Base-by-base conservation (phyloP, 106 monocot species). In the Hemerocallis citrina region DNA sequence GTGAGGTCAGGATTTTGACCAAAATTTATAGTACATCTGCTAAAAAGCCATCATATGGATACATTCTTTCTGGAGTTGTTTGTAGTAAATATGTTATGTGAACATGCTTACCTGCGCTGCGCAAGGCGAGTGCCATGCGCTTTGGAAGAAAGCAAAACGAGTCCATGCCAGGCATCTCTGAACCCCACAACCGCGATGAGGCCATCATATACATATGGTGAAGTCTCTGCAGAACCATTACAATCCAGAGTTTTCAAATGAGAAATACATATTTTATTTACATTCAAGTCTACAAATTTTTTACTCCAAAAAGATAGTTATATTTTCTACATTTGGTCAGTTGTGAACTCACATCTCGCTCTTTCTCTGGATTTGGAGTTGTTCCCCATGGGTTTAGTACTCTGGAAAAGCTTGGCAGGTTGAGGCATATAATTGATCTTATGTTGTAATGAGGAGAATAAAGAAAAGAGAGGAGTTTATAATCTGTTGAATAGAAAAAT, bases 351-450 rank as follows among this genome's bases (percentile, higher is more conserved):
- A 96, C 95, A 74, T 87, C 75, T 66, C 68, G 69, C 24, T 49
- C 5, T 79, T 80, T 84, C 65, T 45, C 74, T 49, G 62, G 74
- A 62, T 64, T 65, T 19, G 90, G 90, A 40, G 83, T 84, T n/a
- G n/a, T 59, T 66, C 95, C 95, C 95, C 95, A 96, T 46, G 95
- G 95, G 72, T 96, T 96, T n/a, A 96, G 66, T 28, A 90, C 95
- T 43, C 95, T 90, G 32, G 95, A 96, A 70, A 90, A 96, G 64
- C 95, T 96, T 25, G 95, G 90, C 61, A 96, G 65, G 69, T 96
- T 96, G 6, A 96, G 81, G 42, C 95, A 96, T 21, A 96, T 68
- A 31, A 96, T 87, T 33, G 95, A 96, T 42, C 81, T 70, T 23
- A 90, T 90, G 75, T 90, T 96, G 95, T 45, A 60, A 25, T n/a